A percentile compares a stretch with the other conserved stretches of the same genome.
These are phyloP conservation scores for Macrocybe gigantea DNA, from an alignment of 768 basidiomycete species.

Conservation along the genomic window DNA sequence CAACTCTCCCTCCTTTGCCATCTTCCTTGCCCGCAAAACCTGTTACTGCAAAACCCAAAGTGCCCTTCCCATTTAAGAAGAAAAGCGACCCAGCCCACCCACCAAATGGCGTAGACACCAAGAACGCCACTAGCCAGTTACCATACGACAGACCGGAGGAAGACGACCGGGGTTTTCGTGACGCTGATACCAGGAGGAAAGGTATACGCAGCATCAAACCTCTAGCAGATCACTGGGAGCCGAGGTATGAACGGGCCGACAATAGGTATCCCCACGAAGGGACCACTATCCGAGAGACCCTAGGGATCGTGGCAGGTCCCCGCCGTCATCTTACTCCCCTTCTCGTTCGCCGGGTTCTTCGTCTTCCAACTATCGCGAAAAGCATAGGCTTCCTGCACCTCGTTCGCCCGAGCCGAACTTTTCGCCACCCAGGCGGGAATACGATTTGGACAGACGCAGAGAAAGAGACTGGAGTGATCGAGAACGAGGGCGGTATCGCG, in stretches of 20 bases:
- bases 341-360: constrained; percentile 33
- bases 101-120: not conserved
- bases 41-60: constrained; percentile 32
- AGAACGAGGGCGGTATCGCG: constrained; percentile 20
- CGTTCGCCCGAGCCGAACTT: constrained; percentile 28
- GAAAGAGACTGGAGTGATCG: constrained; percentile 28
- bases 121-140: constrained; percentile 14
- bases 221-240: constrained; percentile 34
- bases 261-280: constrained; percentile 13
- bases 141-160: constrained; percentile 37
- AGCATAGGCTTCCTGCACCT: constrained; percentile 33
- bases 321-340: constrained; percentile 20
- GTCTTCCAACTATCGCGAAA: constrained; percentile 27
- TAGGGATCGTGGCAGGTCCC: constrained; percentile 20
- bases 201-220: constrained; percentile 6
- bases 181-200: constrained; percentile 26
- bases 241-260: constrained; percentile 14
- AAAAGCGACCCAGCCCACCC: constrained; percentile 21
- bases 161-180: constrained; percentile 35
- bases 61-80: constrained; percentile 77
- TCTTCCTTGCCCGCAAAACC: constrained; percentile 31
- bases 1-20: constrained; percentile 19
- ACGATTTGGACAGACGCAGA: constrained; percentile 24
- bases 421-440: constrained; percentile 32
- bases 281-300: constrained; percentile 20